Evolutionary conservation across 371 early-diverging fungal genomes (phyloP).

Genomic region (Thermomucor indicae-seudaticae): DNA sequence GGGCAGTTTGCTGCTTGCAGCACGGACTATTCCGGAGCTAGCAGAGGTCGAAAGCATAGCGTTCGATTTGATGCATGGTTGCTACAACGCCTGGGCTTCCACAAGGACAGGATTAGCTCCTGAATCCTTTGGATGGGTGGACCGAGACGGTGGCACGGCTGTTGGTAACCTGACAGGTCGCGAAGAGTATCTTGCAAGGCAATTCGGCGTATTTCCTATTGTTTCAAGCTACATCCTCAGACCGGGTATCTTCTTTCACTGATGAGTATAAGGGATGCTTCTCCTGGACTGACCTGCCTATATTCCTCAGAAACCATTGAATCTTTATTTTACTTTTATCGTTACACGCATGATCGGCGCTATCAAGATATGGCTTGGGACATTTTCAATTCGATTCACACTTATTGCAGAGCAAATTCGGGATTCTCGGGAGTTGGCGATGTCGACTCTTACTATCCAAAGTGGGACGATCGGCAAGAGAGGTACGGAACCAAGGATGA

Average conservation of each 20-base stretch:
- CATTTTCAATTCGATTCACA: conserved; percentile 52
- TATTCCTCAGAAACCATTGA: conserved; percentile 64
- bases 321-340: conserved; percentile 67
- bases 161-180: conserved; percentile 11
- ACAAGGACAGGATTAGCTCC: conserved; percentile 39
- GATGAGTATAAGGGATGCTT: neutral
- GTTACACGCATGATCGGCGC: conserved; percentile 61
- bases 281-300: neutral
- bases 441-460: conserved; percentile 21
- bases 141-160: conserved; percentile 6
- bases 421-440: conserved; percentile 34
- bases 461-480: conserved; percentile 45
- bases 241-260: conserved; percentile 16
- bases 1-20: conserved; percentile 26
- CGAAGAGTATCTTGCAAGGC: conserved; percentile 4
- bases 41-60: conserved; percentile 21
- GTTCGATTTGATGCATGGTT: conserved; percentile 28
- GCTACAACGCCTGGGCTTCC: conserved; percentile 36
- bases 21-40: conserved; percentile 22
- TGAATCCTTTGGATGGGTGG: conserved; percentile 34
- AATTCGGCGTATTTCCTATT: conserved; percentile 20
- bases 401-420: conserved; percentile 34
- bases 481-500: conserved; percentile 27
- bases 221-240: conserved; percentile 32
- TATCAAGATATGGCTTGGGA: conserved; percentile 75